Conservation (phyloP, 345 rosid genomes). For the Linum tenue region DNA sequence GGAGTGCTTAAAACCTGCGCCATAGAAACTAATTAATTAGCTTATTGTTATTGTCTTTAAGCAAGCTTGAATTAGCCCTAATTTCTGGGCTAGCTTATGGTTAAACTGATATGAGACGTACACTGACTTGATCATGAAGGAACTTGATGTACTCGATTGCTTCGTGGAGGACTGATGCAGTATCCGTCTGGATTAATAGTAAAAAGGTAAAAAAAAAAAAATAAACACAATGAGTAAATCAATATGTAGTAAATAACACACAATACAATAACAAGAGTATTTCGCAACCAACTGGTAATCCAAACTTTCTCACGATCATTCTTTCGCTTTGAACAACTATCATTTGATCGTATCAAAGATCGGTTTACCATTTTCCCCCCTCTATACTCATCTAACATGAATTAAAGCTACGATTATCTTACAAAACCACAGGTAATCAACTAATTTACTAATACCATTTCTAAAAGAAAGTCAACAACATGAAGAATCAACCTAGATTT, state of each 20-base stretch:
- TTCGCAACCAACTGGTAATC: too few species aligned
- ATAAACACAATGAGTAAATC: constrained; percentile 10
- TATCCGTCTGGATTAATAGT: constrained; percentile 18
- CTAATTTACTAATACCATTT: too few species aligned
- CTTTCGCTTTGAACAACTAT: too few species aligned
- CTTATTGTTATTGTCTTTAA: neutral
- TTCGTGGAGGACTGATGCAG: constrained; percentile 31
- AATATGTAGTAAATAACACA: neutral
- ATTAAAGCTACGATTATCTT: too few species aligned
- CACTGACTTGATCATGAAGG: constrained; percentile 30
- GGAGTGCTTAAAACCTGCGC: constrained; percentile 22
- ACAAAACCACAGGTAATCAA: too few species aligned
- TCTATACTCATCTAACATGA: too few species aligned
- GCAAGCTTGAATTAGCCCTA: neutral
- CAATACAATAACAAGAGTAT: too few species aligned
- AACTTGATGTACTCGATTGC: constrained; percentile 28
- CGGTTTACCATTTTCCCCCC: too few species aligned
- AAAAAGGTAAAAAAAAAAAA: neutral
- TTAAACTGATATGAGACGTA: constrained; percentile 9
- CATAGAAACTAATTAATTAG: neutral
- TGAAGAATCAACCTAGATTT: too few species aligned
- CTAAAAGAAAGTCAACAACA: too few species aligned
- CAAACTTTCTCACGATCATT: too few species aligned
- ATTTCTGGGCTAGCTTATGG: neutral
- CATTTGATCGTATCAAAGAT: too few species aligned